These are phyloP conservation scores for Suhomyces taliae DNA, from an alignment of 1,139 yeast genomes.

Conservation along the genomic window DNA sequence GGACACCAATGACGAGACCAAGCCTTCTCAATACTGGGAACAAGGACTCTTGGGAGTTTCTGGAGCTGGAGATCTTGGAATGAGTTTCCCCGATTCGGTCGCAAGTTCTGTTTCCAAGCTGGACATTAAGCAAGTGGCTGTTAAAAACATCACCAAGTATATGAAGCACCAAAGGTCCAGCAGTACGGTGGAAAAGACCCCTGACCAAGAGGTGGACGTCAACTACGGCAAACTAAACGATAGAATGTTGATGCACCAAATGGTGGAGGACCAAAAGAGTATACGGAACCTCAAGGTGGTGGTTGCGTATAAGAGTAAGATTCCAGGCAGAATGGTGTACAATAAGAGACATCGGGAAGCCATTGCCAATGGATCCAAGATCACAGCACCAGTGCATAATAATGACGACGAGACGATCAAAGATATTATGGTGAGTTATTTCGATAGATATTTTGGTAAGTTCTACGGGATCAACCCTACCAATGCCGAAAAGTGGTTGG, in stretches of 20 bases:
- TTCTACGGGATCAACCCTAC: constrained; percentile 13
- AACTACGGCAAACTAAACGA: constrained; percentile 11
- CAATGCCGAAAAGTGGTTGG: constrained; percentile 18
- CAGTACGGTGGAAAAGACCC: constrained; percentile 4
- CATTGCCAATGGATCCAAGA: constrained; percentile 6
- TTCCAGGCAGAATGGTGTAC: constrained; percentile 13
- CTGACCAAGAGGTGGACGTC: constrained; percentile 10
- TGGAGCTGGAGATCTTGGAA: background rate
- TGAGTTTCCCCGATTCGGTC: background rate
- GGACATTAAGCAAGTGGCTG: constrained; percentile 5
- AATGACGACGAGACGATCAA: constrained; percentile 12
- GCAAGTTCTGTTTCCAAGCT: background rate
- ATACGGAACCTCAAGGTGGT: constrained; percentile 14
- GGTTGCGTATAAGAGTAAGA: constrained; percentile 14
- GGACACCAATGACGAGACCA: background rate
- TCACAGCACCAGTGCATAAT: constrained; percentile 5
- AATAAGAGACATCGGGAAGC: constrained; percentile 10
- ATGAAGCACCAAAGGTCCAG: constrained; percentile 1
- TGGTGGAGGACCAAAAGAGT: constrained; percentile 12
- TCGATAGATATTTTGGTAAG: constrained; percentile 18
- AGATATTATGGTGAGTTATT: constrained; percentile 13
- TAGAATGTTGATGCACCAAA: constrained; percentile 8
- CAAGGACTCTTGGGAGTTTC: constrained; percentile 1
- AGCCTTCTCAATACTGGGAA: constrained; percentile 4
- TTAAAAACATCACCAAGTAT: background rate